phyloP scores from a whole-genome alignment of 164 flowering plant species.

The Nymphaea colorata region DNA sequence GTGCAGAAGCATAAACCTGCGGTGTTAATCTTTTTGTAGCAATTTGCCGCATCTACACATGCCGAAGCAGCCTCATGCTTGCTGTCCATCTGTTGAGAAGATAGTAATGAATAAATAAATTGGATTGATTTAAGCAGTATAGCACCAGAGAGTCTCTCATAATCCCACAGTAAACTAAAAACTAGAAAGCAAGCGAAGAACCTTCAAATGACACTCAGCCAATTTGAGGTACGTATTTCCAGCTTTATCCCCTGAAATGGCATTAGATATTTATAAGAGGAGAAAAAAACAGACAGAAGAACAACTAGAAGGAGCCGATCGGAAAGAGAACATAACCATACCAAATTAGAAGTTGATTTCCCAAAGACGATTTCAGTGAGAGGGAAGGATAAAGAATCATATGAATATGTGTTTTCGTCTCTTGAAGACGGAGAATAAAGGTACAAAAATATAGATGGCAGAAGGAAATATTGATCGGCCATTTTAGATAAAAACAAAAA shows the following conservation, averaged over 20 bases:
- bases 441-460: too few species aligned
- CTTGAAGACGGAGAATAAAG: too few species aligned
- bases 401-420: too few species aligned
- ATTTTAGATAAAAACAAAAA: too few species aligned
- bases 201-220: slow-evolving; percentile 32
- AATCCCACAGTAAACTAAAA: neutral
- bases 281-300: too few species aligned
- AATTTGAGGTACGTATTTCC: slow-evolving; percentile 25
- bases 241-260: slow-evolving; percentile 31
- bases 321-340: too few species aligned
- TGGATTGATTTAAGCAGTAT: too few species aligned
- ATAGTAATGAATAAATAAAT: neutral
- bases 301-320: too few species aligned
- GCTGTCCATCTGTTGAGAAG: slow-evolving; percentile 30
- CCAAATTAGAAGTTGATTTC: too few species aligned
- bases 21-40: slow-evolving; percentile 39
- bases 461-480: too few species aligned
- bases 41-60: slow-evolving; percentile 47
- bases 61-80: slow-evolving; percentile 58
- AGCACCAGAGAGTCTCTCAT: neutral
- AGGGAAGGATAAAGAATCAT: too few species aligned
- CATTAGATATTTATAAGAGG: neutral
- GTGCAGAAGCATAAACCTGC: slow-evolving; percentile 16
- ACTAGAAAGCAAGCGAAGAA: slow-evolving; percentile 1
- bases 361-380: too few species aligned